Evolutionary conservation across 495 filamentous ascomycete genomes (phyloP), one percentile per base, ranked within the genome.

Genomic region (Trichoderma asperelloides): DNA sequence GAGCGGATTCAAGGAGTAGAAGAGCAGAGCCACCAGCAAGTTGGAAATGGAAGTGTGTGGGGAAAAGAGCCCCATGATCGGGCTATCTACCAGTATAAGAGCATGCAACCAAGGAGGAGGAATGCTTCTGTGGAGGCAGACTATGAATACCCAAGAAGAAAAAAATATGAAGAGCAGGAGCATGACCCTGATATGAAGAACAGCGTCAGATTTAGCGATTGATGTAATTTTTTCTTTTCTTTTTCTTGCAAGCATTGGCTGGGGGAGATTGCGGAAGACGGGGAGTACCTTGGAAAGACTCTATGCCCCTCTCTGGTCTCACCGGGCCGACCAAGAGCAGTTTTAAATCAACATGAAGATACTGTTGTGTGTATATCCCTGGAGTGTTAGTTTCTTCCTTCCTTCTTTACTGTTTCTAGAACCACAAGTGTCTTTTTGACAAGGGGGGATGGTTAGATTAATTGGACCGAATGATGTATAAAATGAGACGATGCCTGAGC

Each of bases 201-300:
- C 55, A 33, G 55, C 7, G 55, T 30, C 55, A 13, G 55, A 60
- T 33, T 60, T 60, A 60, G 55, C 55, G 55, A 60, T 60, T 12
- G 55, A 60, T 60, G 27, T 60, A 60, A 11, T 30, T 60, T 60
- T 60, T 12, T 27, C 8, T 27, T 21, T 57, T 57, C 11, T 9
- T 37, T 37, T 37, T 37, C 23, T 33, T 33, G 25, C 55, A 60
- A 60, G 55, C 55, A 27, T 60, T 60, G 47, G 47, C 18, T 28
- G 55, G 30, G 9, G n/a, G 55, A 28, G 55, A 23, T 3, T 23
- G n/a, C n/a, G n/a, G n/a, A n/a, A n/a, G n/a, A n/a, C n/a, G n/a
- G n/a, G 9, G 5, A 37, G 33, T 37, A 7, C 9, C 33, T 37
- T 37, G 33, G 33, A 28, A 30, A 60, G 23, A 27, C 25, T 51